Evolutionary conservation across 345 rosid species (phyloP).

Genomic region (Hibiscus mutabilis): DNA sequence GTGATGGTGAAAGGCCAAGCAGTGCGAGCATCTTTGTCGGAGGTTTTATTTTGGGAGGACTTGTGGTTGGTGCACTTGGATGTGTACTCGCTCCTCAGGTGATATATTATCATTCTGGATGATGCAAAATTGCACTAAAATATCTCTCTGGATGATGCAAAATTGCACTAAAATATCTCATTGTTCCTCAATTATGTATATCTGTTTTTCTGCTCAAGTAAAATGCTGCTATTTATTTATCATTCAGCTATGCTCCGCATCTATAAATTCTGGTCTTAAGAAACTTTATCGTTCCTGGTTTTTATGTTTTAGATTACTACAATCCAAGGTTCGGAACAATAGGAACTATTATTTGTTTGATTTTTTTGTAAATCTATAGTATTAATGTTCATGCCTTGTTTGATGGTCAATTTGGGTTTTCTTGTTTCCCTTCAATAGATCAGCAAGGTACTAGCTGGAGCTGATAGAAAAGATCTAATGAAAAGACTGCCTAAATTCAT

Average conservation of each 20-base stretch:
- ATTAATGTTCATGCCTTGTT: not conserved
- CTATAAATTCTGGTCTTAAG: not conserved
- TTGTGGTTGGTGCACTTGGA: slow-evolving; percentile 86
- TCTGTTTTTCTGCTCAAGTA: not conserved
- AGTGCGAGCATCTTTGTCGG: slow-evolving; percentile 68
- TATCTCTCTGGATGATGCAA: slow-evolving; percentile 13
- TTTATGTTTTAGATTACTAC: not conserved
- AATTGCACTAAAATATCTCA: not conserved
- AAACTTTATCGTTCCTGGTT: not conserved
- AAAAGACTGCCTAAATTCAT: slow-evolving; percentile 92
- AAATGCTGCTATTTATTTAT: not conserved
- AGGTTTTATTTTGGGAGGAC: slow-evolving; percentile 88
- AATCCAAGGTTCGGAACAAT: not conserved
- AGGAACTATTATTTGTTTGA: not conserved
- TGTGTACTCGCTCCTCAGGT: slow-evolving; percentile 98
- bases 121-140: not conserved
- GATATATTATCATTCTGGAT: slow-evolving; percentile 8
- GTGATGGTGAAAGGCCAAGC: slow-evolving; percentile 61
- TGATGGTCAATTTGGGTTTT: not conserved
- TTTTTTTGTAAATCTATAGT: not conserved
- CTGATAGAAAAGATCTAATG: slow-evolving; percentile 81
- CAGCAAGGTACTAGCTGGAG: slow-evolving; percentile 74
- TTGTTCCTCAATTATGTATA: not conserved
- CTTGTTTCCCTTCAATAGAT: slow-evolving; percentile 36
- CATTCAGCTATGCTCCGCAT: not conserved